Evolutionary conservation across 257 asterid species (phyloP).

Genomic region (Lithospermum erythrorhizon): DNA sequence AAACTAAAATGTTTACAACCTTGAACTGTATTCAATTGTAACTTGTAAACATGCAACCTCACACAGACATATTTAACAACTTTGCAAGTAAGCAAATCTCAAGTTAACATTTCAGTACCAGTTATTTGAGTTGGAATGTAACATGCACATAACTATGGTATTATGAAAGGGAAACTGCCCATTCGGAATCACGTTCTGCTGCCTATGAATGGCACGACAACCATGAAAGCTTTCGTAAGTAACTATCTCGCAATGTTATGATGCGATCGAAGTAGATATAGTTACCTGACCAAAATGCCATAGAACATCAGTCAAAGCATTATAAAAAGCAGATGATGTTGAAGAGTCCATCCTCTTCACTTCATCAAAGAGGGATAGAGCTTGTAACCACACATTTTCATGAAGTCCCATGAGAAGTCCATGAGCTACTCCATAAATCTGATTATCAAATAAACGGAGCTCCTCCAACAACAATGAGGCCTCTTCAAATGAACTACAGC

Average conservation of each 20-base stretch:
- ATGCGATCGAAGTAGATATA: neutral
- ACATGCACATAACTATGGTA: too few relatives aligned
- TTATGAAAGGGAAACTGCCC: too few relatives aligned
- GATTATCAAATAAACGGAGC: constrained; percentile 67
- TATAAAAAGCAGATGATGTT: constrained; percentile 88
- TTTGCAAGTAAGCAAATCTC: too few relatives aligned
- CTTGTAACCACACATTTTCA: constrained; percentile 65
- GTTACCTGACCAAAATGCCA: constrained; percentile 98
- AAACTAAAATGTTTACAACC: neutral
- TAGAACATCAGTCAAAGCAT: constrained; percentile 87
- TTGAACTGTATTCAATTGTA: too few relatives aligned
- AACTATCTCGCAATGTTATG: too few relatives aligned
- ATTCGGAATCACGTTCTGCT: too few relatives aligned
- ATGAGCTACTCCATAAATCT: constrained; percentile 85
- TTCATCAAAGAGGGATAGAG: constrained; percentile 66
- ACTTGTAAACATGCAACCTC: too few relatives aligned
- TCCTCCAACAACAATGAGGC: constrained; percentile 85
- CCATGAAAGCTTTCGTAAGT: too few relatives aligned
- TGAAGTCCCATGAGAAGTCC: constrained; percentile 82
- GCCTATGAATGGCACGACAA: too few relatives aligned
- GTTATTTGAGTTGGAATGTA: too few relatives aligned
- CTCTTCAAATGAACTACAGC: constrained; percentile 76
- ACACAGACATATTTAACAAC: too few relatives aligned
- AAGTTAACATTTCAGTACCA: too few relatives aligned
- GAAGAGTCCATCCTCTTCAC: constrained; percentile 89